These are phyloP conservation scores for Punica granatum DNA, from an alignment of 345 rosid species.

Conservation along the genomic window DNA sequence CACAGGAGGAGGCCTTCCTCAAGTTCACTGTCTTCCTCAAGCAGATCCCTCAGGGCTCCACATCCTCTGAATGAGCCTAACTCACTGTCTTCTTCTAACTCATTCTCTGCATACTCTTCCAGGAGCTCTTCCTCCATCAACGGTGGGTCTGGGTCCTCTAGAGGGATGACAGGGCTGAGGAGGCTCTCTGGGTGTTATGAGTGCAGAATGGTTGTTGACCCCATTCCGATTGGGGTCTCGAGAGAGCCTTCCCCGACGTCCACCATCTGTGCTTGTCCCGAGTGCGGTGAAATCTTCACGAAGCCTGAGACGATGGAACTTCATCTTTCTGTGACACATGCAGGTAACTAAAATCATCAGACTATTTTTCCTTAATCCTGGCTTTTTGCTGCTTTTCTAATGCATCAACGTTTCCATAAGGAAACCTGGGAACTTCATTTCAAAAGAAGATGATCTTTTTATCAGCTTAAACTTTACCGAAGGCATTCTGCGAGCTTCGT, in stretches of 20 bases:
- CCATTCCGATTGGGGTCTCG: constrained; percentile 38
- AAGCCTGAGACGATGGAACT: constrained; percentile 62
- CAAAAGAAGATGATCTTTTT: background rate
- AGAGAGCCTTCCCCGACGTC: constrained; percentile 51
- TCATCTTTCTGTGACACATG: constrained; percentile 64
- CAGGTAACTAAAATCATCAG: constrained; percentile 29
- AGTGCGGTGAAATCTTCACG: constrained; percentile 65
- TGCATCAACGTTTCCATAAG: too few relatives aligned
- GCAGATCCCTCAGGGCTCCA: constrained; percentile 46
- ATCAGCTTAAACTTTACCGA: background rate
- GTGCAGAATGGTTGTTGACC: constrained; percentile 76
- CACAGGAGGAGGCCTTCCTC: constrained; percentile 34
- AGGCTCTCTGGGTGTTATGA: constrained; percentile 74
- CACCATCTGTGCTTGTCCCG: constrained; percentile 52
- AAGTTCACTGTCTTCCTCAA: constrained; percentile 22
- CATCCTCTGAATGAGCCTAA: constrained; percentile 32
- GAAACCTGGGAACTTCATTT: background rate
- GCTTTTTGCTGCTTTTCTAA: background rate
- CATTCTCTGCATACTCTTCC: constrained; percentile 29
- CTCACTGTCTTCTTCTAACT: constrained; percentile 21
- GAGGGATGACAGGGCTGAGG: constrained; percentile 53
- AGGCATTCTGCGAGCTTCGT: background rate
- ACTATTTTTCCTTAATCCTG: background rate
- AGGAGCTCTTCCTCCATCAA: constrained; percentile 20
- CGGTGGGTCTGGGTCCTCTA: constrained; percentile 22